These are phyloP conservation scores for Pinus tabuliformis DNA, from an alignment of 75 land plant species.

Conservation along the genomic window DNA sequence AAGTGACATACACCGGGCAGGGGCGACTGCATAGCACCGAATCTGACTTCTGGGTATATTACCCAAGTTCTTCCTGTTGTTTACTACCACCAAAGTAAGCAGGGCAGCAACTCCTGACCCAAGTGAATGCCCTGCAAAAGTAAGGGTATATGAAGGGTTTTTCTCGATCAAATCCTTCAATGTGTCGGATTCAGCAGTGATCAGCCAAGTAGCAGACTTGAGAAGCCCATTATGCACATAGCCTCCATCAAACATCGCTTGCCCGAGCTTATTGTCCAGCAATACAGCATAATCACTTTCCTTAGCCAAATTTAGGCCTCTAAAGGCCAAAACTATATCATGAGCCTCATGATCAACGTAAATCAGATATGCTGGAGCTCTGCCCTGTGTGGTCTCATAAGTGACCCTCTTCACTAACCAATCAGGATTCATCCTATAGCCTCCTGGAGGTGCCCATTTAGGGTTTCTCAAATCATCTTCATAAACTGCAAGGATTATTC, in stretches of 20 bases:
- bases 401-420: conserved; percentile 48
- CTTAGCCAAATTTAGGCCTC: conserved; percentile 77
- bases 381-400: conserved; percentile 48
- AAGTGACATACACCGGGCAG: conserved; percentile 91
- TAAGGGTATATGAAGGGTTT: conserved; percentile 35
- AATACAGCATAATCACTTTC: conserved; percentile 75
- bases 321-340: conserved; percentile 77
- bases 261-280: conserved; percentile 66
- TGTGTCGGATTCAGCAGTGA: conserved; percentile 52
- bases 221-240: conserved; percentile 90
- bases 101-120: conserved; percentile 90
- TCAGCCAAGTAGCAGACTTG: conserved; percentile 75
- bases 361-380: conserved; percentile 79
- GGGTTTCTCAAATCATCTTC: conserved; percentile 65
- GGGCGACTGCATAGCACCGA: conserved; percentile 73
- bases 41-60: conserved; percentile 52
- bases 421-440: conserved; percentile 53
- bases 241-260: conserved; percentile 75
- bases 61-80: conserved; percentile 40
- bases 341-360: conserved; percentile 55
- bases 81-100: conserved; percentile 52
- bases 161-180: conserved; percentile 4
- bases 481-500: conserved; percentile 63
- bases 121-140: conserved; percentile 82
- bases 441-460: conserved; percentile 37